phyloP scores from a whole-genome alignment of 2,329 filamentous ascomycete species.

The Monilinia aucupariae region DNA sequence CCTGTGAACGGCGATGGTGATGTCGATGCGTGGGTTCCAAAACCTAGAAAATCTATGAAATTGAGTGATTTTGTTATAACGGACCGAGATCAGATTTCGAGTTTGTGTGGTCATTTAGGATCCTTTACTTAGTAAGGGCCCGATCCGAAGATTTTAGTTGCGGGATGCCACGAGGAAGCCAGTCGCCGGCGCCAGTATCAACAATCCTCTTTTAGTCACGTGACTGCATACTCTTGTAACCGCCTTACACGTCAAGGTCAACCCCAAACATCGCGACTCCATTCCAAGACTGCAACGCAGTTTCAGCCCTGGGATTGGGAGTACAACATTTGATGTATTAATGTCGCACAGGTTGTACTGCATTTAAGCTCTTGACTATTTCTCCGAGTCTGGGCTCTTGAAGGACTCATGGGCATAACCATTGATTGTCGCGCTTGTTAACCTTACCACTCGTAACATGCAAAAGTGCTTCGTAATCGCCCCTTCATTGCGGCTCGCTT shows the following conservation, averaged over 20 bases:
- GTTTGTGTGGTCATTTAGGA: neutral
- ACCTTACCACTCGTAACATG: too few species aligned
- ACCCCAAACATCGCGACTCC: neutral
- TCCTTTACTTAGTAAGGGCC: neutral
- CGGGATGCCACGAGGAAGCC: too few species aligned
- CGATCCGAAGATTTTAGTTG: neutral
- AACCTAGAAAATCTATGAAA: neutral
- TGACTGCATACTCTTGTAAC: neutral
- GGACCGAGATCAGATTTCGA: neutral
- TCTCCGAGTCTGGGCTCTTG: neutral
- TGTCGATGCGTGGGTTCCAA: neutral
- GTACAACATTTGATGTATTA: neutral
- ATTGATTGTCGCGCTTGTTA: neutral
- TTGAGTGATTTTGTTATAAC: neutral
- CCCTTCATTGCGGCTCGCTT: constrained; percentile 5
- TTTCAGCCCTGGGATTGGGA: neutral
- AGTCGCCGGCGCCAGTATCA: neutral
- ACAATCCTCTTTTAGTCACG: neutral
- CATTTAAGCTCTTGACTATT: neutral
- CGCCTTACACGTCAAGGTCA: too few species aligned
- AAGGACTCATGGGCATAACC: neutral
- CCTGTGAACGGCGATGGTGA: neutral
- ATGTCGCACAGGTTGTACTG: neutral
- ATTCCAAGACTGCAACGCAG: neutral
- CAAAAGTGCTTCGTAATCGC: too few species aligned